A percentile compares a stretch with the other conserved stretches of the same genome.
Evolutionary conservation across 129 eudicot species (phyloP).

Genomic region (Centaurea solstitialis): DNA sequence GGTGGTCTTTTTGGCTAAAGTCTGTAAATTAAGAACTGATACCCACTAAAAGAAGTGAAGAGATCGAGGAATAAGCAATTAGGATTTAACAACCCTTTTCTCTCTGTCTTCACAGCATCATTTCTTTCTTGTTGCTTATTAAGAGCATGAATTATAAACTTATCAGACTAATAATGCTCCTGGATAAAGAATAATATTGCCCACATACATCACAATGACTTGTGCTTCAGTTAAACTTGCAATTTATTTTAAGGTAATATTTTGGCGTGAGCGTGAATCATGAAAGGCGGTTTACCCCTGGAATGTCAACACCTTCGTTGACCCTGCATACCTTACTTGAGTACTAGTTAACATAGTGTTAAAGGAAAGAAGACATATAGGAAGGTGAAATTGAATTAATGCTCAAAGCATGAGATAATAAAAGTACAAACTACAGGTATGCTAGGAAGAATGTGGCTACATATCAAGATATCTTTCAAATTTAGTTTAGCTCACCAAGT

Average conservation of each 20-base stretch:
- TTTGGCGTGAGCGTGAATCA: neutral
- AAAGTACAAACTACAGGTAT: neutral
- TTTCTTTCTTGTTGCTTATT: neutral
- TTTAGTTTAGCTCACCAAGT: conserved; percentile 67
- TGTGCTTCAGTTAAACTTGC: too few species aligned
- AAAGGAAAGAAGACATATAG: too few species aligned
- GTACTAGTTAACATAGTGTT: neutral
- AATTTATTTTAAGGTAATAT: too few species aligned
- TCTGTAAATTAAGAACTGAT: neutral
- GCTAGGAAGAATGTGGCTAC: neutral
- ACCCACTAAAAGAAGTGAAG: neutral
- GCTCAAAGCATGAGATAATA: neutral
- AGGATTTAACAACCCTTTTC: neutral
- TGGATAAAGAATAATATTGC: too few species aligned
- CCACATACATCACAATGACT: too few species aligned
- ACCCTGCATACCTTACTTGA: neutral
- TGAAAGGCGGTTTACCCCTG: neutral
- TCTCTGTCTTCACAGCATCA: neutral
- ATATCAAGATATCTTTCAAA: neutral
- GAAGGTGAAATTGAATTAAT: neutral
- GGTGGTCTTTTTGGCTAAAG: neutral
- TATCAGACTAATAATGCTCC: too few species aligned
- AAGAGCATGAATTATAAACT: neutral
- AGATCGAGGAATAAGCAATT: neutral
- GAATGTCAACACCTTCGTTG: neutral